Base-by-base conservation (phyloP, 306 rosid genomes). In the Cajanus cajan region DNA sequence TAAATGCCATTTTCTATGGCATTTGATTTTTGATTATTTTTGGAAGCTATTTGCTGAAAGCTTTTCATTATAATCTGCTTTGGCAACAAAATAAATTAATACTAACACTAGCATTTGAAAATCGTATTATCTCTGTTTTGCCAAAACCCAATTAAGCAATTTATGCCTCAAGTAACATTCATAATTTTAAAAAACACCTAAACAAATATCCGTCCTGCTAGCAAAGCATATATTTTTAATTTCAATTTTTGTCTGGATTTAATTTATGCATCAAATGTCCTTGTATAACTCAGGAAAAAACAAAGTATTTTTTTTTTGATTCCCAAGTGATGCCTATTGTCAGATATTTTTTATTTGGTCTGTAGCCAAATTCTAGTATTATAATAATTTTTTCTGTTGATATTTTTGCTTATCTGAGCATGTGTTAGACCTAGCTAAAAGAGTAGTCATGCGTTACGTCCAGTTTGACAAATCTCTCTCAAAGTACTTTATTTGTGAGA, bases 141-240 rank as follows among this genome's bases (percentile, higher is more conserved):
- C 22, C 62, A 39, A 65, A 41, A 57, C n/a, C 70, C 64, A 16
- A 61, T 43, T 31, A 47, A 59, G 31, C 67, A 25, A 69, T 62
- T 52, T 73, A 5, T 69, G 44, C 62, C 39, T 41, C 24, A 71
- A 63, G 24, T 57, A 58, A 39, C 79, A 63, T 64, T 19, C 55
- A 47, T 85, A 51, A 73, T 57, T 13, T 54, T 47, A 47, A 57
- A 64, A 63, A 57, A 67, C 58, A 43, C 84, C 48, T 40, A 34
- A 67, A 71, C 62, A 24, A 57, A 50, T 55, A 68, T 67, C 68
- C 51, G 31, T 59, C 33, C 34, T 72, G 61, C 24, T 72, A 57
- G 61, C 50, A 44, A 55, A 34, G 47, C 40, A 43, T 47, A 4
- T 52, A 22, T 62, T 57, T 57, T 33, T 6, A 14, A 33, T 61